A percentile compares a stretch with the other conserved stretches of the same genome.
Conservation (phyloP, 78 protist species). For the Bodo saltans region DNA sequence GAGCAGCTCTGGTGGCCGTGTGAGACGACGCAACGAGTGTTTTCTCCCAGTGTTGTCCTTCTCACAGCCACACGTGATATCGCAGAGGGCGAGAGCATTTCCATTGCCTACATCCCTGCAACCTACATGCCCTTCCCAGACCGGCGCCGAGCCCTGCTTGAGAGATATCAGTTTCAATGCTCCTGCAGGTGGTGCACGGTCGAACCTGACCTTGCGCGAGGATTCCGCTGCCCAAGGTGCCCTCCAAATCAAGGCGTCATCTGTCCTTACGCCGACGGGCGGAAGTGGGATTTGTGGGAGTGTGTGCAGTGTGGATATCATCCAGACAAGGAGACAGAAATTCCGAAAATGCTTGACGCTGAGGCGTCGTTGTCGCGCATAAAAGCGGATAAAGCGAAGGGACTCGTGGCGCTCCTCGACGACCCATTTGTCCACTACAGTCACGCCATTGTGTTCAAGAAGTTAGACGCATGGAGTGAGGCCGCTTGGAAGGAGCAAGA, state of each 20-base stretch:
- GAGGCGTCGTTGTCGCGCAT: background rate
- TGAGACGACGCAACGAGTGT: too few species aligned
- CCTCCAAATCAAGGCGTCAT: background rate
- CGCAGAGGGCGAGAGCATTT: background rate
- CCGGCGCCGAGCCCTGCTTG: background rate
- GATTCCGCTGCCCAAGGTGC: background rate
- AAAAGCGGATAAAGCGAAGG: slow-evolving; percentile 22
- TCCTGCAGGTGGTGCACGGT: background rate
- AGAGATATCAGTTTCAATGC: background rate
- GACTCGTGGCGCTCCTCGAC: background rate
- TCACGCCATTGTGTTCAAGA: background rate
- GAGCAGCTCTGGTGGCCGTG: background rate
- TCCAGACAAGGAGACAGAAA: too few species aligned
- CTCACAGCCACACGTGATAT: background rate
- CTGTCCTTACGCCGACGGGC: background rate
- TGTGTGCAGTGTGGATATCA: background rate
- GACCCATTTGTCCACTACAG: slow-evolving; percentile 4
- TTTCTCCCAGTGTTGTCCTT: background rate
- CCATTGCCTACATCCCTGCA: background rate
- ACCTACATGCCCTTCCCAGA: background rate
- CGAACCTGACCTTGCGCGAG: background rate
- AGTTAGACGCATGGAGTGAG: slow-evolving; percentile 16
- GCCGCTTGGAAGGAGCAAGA: slow-evolving; percentile 1
- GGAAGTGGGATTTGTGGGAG: background rate
- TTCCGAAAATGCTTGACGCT: background rate